Conservation (phyloP, 495 filamentous ascomycete genomes). For the Glutinoglossum americanum region DNA sequence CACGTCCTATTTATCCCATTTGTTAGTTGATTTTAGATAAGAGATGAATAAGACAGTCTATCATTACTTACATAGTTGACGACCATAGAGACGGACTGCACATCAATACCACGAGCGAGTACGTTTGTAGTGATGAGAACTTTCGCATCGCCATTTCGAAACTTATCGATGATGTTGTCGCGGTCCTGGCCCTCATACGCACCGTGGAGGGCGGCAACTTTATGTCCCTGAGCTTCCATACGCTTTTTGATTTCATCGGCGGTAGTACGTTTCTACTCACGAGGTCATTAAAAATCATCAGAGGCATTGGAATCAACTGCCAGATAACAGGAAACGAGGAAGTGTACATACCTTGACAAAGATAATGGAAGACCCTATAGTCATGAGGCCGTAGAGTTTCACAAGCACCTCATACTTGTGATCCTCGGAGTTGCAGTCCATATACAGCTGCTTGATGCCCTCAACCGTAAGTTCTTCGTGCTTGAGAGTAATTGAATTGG, state of each 20-base stretch:
- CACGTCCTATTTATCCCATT: conserved; percentile 25
- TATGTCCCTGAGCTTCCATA: conserved; percentile 76
- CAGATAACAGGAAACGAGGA: not conserved
- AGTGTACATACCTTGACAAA: conserved; percentile 55
- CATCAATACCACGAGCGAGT: conserved; percentile 88
- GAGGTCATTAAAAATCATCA: not conserved
- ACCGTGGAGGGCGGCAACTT: conserved; percentile 70
- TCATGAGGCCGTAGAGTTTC: conserved; percentile 85
- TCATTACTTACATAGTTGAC: conserved; percentile 59
- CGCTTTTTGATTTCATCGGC: conserved; percentile 63
- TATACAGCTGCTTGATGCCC: conserved; percentile 89
- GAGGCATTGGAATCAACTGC: not conserved
- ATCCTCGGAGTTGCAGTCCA: conserved; percentile 62
- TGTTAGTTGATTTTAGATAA: not conserved
- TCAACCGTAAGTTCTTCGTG: conserved; percentile 86
- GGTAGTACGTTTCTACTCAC: conserved; percentile 46
- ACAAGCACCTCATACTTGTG: conserved; percentile 77
- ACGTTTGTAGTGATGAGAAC: conserved; percentile 99
- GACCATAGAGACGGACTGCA: conserved; percentile 89
- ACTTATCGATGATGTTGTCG: conserved; percentile 68
- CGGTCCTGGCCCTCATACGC: conserved; percentile 64
- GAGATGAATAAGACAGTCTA: not conserved
- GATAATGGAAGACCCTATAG: conserved; percentile 90
- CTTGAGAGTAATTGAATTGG: conserved; percentile 72
- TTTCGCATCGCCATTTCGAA: conserved; percentile 70